Evolutionary conservation across 2,329 filamentous ascomycete species (phyloP).

Genomic region (Calonectria honghensis): DNA sequence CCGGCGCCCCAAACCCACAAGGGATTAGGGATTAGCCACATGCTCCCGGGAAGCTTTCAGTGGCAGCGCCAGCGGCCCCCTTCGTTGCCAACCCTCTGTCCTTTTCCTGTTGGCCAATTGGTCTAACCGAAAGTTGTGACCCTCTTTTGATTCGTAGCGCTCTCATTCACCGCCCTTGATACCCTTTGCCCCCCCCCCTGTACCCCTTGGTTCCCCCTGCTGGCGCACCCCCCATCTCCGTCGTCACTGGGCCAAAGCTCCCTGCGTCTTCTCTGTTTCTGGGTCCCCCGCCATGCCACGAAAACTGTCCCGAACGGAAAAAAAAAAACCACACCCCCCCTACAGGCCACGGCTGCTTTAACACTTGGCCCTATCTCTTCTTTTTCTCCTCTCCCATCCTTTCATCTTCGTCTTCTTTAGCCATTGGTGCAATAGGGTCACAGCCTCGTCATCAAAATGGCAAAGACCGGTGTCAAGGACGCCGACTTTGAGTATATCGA

Average conservation of each 20-base stretch:
- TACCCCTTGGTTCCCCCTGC: conserved; percentile 4
- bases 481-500: conserved; percentile 65
- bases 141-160: conserved; percentile 26
- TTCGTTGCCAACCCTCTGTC: conserved; percentile 47
- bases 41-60: conserved; percentile 31
- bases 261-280: conserved; percentile 23
- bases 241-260: conserved; percentile 32
- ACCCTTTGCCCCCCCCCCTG: background rate
- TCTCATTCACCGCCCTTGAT: conserved; percentile 26
- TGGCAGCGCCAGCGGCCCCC: conserved; percentile 8
- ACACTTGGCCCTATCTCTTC: conserved; percentile 35
- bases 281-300: conserved; percentile 32
- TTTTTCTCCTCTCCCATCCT: conserved; percentile 39
- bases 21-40: background rate
- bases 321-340: conserved; percentile 48
- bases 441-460: conserved; percentile 57
- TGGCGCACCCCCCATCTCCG: conserved; percentile 3
- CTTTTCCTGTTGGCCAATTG: conserved; percentile 26
- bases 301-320: conserved; percentile 40
- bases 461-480: conserved; percentile 58
- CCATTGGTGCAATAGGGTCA: conserved; percentile 53
- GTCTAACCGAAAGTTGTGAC: background rate
- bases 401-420: conserved; percentile 46
- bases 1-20: background rate
- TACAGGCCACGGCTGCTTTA: conserved; percentile 37